Evolutionary conservation across 2,329 filamentous ascomycete species (phyloP), one percentile per base, ranked within the genome.

Genomic region (Furcasterigmium sp.): DNA sequence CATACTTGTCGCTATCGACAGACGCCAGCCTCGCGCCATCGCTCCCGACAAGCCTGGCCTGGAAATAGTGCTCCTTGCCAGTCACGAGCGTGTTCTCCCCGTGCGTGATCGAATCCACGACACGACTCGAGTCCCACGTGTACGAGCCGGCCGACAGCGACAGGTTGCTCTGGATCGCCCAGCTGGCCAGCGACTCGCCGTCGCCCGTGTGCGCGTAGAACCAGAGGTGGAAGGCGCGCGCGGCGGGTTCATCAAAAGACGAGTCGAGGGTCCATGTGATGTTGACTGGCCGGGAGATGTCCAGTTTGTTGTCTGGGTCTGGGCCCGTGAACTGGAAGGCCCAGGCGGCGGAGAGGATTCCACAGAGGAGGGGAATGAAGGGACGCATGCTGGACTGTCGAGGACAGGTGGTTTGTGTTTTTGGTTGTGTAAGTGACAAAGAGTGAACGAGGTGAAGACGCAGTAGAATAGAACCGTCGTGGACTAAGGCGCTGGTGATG

Each of bases 221-320:
- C 35, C 35, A 37, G 17, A 37, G 17, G n/a, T 37, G 8, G 35
- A 37, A 21, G 11, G 19, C 19, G 19, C 35, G 35, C 18, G 35
- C 35, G n/a, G 11, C 18, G 35, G 35, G 35, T 13, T 37, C 35
- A 2, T 7, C 10, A 13, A 37, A 8, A n/a, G 18, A 21, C 19
- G 35, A 37, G 35, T 37, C 35, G 35, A 21, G 17, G 35, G 17
- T 21, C 35, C 35, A 37, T 14, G 35, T 37, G 35, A 37, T 37
- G 8, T 20, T 14, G n/a, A 37, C 19, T 8, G 35, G 35, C 9
- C 21, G 35, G 8, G 35, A 11, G 35, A 37, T 8, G 18, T 37
- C 19, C 18, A 37, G 19, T 5, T 20, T 20, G 8, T 37, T 11
- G 35, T 19, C 21, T 3, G 35, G 35, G 19, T 37, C 19, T 13